Conservation (phyloP, 169 alveolate species). For the Cryptosporidium muris region DNA sequence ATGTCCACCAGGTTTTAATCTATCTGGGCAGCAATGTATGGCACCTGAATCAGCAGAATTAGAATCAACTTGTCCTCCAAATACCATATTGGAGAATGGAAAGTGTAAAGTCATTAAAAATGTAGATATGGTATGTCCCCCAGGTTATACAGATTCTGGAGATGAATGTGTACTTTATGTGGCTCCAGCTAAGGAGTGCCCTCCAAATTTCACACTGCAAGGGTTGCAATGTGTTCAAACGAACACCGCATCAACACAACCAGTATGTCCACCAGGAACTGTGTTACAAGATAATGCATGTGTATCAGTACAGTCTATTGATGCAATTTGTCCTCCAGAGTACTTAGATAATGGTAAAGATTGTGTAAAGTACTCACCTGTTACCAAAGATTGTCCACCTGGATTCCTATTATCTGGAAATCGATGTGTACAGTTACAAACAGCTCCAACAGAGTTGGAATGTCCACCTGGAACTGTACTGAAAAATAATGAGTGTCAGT, state of each 20-base stretch:
- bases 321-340: slow-evolving; percentile 70
- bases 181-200: slow-evolving; percentile 71
- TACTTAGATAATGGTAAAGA: slow-evolving; percentile 65
- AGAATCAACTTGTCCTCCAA: slow-evolving; percentile 64
- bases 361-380: slow-evolving; percentile 68
- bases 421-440: slow-evolving; percentile 39
- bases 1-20: slow-evolving; percentile 69
- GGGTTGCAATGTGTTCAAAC: slow-evolving; percentile 68
- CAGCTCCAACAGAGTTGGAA: slow-evolving; percentile 65
- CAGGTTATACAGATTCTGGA: slow-evolving; percentile 70
- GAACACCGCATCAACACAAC: slow-evolving; percentile 67
- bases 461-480: slow-evolving; percentile 70
- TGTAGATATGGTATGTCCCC: slow-evolving; percentile 70
- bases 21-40: slow-evolving; percentile 69
- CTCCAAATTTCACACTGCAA: slow-evolving; percentile 60
- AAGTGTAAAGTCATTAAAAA: slow-evolving; percentile 65
- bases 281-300: slow-evolving; percentile 57
- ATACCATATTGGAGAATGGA: slow-evolving; percentile 57
- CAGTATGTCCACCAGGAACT: slow-evolving; percentile 66
- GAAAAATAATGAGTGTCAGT: slow-evolving; percentile 63
- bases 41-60: slow-evolving; percentile 69
- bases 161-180: slow-evolving; percentile 70
- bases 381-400: slow-evolving; percentile 68
- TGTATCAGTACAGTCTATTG: slow-evolving; percentile 66
- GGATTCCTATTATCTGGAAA: slow-evolving; percentile 63